A percentile compares a stretch with the other conserved stretches of the same genome.
phyloP scores from a whole-genome alignment of 1,284 basidiomycete species.

The Violaceomyces palustris region DNA sequence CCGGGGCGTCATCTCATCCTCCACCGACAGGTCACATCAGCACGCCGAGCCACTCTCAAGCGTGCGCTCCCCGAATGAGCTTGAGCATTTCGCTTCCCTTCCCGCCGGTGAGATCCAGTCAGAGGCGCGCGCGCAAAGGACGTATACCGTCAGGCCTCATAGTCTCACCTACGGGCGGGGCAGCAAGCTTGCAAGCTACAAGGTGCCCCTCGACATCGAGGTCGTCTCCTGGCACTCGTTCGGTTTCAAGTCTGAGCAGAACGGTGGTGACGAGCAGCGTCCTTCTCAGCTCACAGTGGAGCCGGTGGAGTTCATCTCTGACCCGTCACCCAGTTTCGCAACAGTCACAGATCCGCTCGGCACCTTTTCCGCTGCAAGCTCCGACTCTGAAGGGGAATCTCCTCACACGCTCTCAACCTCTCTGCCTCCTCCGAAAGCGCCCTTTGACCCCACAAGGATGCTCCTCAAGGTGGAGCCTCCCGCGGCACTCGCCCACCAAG shows the following conservation, averaged over 20 bases:
- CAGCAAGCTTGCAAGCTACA: slow-evolving; percentile 4
- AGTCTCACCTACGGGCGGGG: slow-evolving; percentile 12
- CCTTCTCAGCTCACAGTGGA: neutral
- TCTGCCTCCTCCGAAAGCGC: neutral
- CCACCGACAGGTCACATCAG: neutral
- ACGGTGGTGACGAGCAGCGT: neutral
- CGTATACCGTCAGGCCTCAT: slow-evolving; percentile 14
- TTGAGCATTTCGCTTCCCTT: neutral
- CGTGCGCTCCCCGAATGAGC: neutral
- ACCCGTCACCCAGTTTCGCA: neutral
- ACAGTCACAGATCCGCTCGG: neutral
- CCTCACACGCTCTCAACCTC: neutral
- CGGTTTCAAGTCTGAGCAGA: neutral
- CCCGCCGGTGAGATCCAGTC: neutral
- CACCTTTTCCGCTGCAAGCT: neutral
- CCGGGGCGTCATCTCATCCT: too few relatives aligned
- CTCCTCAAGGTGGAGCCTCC: slow-evolving; percentile 22
- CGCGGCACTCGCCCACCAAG: slow-evolving; percentile 7
- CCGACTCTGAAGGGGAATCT: neutral
- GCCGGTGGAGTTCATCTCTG: slow-evolving; percentile 13
- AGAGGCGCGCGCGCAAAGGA: neutral
- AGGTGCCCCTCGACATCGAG: slow-evolving; percentile 5
- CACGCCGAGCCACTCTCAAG: neutral
- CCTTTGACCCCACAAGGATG: slow-evolving; percentile 13
- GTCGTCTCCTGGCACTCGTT: neutral